phyloP scores from a whole-genome alignment of 768 basidiomycete species.

The Podaxis sp. region DNA sequence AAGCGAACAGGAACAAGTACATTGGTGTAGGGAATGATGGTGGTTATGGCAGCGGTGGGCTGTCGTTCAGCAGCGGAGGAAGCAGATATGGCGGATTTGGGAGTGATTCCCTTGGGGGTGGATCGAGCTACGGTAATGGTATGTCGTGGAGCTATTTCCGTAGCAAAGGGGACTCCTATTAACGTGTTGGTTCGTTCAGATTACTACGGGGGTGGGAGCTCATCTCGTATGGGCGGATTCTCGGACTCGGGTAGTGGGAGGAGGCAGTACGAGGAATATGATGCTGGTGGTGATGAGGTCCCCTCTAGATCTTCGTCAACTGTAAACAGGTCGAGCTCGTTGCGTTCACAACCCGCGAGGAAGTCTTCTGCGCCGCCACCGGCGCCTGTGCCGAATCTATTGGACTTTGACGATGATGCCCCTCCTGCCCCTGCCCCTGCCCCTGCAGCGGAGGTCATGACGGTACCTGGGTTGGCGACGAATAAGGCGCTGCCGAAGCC shows the following conservation, averaged over 20 bases:
- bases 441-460: not conserved
- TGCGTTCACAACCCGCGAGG: constrained; percentile 26
- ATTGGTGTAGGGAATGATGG: constrained; percentile 83
- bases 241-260: constrained; percentile 47
- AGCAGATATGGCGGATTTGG: constrained; percentile 46
- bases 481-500: constrained; percentile 56
- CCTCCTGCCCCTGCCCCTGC: constrained; percentile 29
- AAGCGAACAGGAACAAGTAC: constrained; percentile 88
- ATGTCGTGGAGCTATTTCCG: not conserved
- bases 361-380: constrained; percentile 41
- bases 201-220: constrained; percentile 41
- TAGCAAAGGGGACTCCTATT: not conserved
- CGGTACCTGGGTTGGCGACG: constrained; percentile 27
- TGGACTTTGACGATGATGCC: constrained; percentile 77
- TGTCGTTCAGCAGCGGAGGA: constrained; percentile 24
- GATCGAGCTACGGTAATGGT: constrained; percentile 27
- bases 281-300: constrained; percentile 89
- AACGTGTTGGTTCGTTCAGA: constrained; percentile 24
- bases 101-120: constrained; percentile 35
- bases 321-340: constrained; percentile 31
- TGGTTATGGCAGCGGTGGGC: constrained; percentile 40
- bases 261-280: constrained; percentile 87
- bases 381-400: constrained; percentile 61
- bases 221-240: constrained; percentile 40
- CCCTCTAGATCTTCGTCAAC: constrained; percentile 28